Conservation (phyloP, 2,329 filamentous ascomycete species). For the Rutstroemia sp. region DNA sequence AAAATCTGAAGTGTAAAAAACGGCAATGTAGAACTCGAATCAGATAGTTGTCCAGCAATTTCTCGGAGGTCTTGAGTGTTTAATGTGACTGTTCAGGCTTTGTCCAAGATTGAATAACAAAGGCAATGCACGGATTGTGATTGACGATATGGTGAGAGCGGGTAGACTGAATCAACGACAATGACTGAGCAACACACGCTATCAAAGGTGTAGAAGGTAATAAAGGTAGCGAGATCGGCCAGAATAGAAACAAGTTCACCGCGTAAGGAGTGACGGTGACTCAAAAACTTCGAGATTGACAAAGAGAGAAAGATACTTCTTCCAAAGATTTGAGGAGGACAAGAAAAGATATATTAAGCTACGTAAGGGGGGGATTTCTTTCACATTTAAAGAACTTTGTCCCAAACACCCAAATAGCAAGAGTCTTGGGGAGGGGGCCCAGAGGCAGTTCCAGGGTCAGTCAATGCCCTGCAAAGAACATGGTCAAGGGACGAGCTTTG, state of each 20-base stretch:
- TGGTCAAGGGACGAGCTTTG: neutral
- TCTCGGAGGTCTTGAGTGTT: neutral
- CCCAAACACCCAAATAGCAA: neutral
- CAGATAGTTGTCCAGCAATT: neutral
- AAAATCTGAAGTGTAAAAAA: neutral
- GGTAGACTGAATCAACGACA: neutral
- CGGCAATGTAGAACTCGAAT: neutral
- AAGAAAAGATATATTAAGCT: slow-evolving; percentile 7
- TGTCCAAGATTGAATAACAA: neutral
- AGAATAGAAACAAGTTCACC: slow-evolving; percentile 13
- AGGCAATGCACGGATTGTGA: neutral
- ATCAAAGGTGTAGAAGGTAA: neutral
- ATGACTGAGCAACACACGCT: neutral
- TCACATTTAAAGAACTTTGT: neutral
- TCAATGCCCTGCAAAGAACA: slow-evolving; percentile 1
- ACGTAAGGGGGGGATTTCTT: neutral
- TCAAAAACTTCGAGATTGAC: neutral
- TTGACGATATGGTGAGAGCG: neutral
- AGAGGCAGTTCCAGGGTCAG: neutral
- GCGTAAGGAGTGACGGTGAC: slow-evolving; percentile 30
- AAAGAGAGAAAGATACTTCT: slow-evolving; percentile 1
- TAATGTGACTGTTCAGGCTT: neutral
- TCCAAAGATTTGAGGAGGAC: neutral
- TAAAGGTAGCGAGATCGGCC: neutral
- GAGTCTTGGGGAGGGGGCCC: neutral